Percentiles rank a stretch among this genome's conserved stretches.
Conservation (phyloP, 495 filamentous ascomycete genomes). For the Penicillium paradoxum region DNA sequence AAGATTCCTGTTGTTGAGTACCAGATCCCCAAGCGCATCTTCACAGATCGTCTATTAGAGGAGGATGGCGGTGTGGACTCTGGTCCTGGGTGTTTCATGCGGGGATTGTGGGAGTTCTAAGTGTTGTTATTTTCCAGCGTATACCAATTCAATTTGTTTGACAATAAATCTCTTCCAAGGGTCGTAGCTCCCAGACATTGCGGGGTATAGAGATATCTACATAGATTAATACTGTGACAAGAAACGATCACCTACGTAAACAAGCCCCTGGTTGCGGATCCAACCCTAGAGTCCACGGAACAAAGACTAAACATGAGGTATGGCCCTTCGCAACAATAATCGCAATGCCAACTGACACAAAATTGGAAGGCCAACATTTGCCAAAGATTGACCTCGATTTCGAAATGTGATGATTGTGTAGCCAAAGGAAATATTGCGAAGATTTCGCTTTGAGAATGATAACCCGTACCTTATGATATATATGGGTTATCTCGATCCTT, state of each 20-base stretch:
- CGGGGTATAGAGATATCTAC: constrained; percentile 1
- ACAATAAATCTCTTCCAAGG: background rate
- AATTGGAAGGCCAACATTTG: too few species aligned
- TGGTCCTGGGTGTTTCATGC: constrained; percentile 34
- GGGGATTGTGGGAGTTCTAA: constrained; percentile 39
- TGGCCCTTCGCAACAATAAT: background rate
- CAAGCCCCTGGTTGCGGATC: constrained; percentile 1
- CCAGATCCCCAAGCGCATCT: constrained; percentile 88
- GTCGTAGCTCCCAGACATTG: background rate
- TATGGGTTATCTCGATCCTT: too few species aligned
- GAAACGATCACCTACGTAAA: background rate
- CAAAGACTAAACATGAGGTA: background rate
- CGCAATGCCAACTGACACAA: background rate
- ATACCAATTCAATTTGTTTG: constrained; percentile 11
- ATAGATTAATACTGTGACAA: too few species aligned
- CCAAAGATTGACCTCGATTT: too few species aligned
- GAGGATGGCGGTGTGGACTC: constrained; percentile 43
- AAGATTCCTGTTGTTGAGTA: constrained; percentile 86
- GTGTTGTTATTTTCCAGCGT: constrained; percentile 8
- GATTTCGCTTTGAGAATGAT: too few species aligned
- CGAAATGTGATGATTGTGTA: too few species aligned
- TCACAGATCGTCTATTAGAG: constrained; percentile 47
- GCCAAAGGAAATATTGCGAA: too few species aligned
- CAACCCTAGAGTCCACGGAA: too few species aligned
- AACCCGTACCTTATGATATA: too few species aligned